Conservation (phyloP, 352 stramenopile genomes). For the Saprolegnia diclina region DNA sequence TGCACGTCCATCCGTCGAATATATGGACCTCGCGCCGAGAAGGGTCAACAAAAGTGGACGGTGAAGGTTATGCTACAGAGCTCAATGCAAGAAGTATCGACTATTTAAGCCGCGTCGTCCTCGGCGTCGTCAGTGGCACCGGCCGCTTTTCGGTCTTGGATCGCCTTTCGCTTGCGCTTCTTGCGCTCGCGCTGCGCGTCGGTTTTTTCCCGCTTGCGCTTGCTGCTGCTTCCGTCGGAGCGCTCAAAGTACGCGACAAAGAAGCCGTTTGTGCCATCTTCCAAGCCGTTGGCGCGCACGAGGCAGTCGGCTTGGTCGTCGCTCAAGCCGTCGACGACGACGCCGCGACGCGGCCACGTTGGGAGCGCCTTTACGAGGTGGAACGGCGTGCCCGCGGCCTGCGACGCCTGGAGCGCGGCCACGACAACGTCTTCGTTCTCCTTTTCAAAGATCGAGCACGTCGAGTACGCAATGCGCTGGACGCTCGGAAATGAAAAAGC, state of each 20-base stretch:
- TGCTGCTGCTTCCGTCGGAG: conserved; percentile 30
- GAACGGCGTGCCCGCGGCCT: conserved; percentile 58
- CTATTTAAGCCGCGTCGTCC: neutral
- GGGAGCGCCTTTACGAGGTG: conserved; percentile 56
- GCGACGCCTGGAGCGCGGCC: conserved; percentile 66
- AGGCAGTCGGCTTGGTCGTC: conserved; percentile 67
- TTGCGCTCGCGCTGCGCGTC: conserved; percentile 67
- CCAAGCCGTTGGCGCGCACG: conserved; percentile 86
- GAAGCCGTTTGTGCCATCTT: conserved; percentile 95
- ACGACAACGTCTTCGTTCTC: conserved; percentile 95
- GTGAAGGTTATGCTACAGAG: no score
- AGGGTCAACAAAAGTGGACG: no score
- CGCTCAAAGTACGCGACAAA: conserved; percentile 96
- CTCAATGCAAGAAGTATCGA: neutral
- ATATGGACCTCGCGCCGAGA: no score
- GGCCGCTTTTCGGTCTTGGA: neutral
- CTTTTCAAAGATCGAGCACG: conserved; percentile 93
- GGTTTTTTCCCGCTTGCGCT: conserved; percentile 54
- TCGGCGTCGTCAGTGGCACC: neutral
- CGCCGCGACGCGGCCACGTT: conserved; percentile 67
- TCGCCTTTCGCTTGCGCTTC: conserved; percentile 45
- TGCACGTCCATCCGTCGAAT: no score
- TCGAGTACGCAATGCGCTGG: conserved; percentile 94
- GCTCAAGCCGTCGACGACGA: conserved; percentile 50
- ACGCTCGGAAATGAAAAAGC: conserved; percentile 93